These are phyloP conservation scores for Sporisorium graminicola DNA, from an alignment of 1,284 basidiomycete species.

Conservation along the genomic window DNA sequence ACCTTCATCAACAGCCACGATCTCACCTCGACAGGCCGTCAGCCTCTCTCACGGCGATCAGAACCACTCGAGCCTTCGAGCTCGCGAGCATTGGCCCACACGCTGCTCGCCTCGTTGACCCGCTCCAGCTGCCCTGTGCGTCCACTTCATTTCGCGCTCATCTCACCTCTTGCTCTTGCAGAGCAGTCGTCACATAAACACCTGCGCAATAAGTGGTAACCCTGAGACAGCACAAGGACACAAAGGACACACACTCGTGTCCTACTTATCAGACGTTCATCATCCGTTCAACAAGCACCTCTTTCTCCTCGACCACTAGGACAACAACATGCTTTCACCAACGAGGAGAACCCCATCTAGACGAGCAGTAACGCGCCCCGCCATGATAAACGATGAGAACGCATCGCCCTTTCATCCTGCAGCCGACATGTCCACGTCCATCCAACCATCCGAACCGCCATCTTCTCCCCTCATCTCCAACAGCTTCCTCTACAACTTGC, in stretches of 20 bases:
- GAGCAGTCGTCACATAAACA: constrained; percentile 17
- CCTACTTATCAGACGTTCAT: background rate
- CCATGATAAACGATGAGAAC: constrained; percentile 37
- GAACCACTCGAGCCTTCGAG: background rate
- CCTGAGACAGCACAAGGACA: background rate
- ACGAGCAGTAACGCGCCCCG: constrained; percentile 3
- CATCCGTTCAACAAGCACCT: background rate
- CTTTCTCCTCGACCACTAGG: background rate
- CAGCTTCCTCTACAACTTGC: constrained; percentile 49
- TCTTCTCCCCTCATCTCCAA: constrained; percentile 42
- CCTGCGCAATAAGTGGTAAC: background rate
- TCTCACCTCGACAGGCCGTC: background rate
- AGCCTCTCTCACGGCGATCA: background rate
- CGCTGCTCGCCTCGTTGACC: background rate
- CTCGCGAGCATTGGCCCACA: background rate
- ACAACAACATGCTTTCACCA: constrained; percentile 26
- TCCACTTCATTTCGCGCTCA: constrained; percentile 23
- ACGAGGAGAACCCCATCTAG: constrained; percentile 18
- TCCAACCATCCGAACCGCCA: constrained; percentile 22
- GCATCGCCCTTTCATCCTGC: constrained; percentile 15
- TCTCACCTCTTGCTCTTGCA: constrained; percentile 3
- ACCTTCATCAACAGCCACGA: constrained; percentile 2
- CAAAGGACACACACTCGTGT: background rate
- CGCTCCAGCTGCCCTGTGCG: background rate
- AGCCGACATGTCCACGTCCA: constrained; percentile 16